These are phyloP conservation scores for Nematocida parisii DNA, from an alignment of 371 early-diverging fungal genomes.

Conservation along the genomic window DNA sequence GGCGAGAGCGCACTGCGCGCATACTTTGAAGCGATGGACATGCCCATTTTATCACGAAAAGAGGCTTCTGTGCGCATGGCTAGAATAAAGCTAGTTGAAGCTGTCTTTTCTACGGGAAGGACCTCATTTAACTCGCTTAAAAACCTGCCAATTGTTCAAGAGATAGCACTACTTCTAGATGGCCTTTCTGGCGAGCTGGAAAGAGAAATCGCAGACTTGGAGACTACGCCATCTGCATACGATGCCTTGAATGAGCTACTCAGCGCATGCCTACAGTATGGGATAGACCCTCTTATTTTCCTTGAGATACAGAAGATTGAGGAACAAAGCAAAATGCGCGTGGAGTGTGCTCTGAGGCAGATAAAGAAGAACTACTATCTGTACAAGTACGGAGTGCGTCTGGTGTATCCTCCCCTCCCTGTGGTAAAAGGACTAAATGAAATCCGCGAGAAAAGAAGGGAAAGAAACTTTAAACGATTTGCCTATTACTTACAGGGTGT, in stretches of 20 bases:
- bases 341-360: constrained; percentile 1
- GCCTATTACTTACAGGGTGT: constrained; percentile 45
- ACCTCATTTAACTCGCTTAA: background rate
- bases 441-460: constrained; percentile 10
- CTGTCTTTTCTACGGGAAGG: background rate
- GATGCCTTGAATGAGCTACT: constrained; percentile 18
- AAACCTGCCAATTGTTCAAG: background rate
- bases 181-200: constrained; percentile 24
- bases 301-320: constrained; percentile 51
- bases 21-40: constrained; percentile 55
- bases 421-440: background rate
- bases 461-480: constrained; percentile 51
- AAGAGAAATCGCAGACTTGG: constrained; percentile 18
- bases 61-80: constrained; percentile 41
- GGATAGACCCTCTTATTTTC: constrained; percentile 51
- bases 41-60: constrained; percentile 35
- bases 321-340: background rate
- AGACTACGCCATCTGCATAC: constrained; percentile 39
- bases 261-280: constrained; percentile 8
- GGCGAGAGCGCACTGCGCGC: constrained; percentile 20
- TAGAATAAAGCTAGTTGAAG: constrained; percentile 28
- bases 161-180: constrained; percentile 30
- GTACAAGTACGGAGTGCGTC: constrained; percentile 55
- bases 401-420: background rate
- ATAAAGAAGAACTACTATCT: constrained; percentile 21